phyloP scores from a whole-genome alignment of 2,329 filamentous ascomycete species.

The Huntiella abstrusa region DNA sequence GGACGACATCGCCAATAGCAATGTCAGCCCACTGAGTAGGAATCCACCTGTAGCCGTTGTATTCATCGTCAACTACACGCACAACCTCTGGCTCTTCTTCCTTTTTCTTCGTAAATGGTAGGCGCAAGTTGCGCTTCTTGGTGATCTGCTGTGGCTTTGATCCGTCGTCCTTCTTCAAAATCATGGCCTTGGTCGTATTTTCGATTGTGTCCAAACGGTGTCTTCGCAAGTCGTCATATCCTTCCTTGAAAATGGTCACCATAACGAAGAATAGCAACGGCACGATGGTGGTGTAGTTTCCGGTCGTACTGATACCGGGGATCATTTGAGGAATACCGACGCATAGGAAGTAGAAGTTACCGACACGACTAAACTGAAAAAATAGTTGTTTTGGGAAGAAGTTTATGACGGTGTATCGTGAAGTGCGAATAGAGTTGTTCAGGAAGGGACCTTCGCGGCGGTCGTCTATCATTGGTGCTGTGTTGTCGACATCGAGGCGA shows the following conservation, averaged over 20 bases:
- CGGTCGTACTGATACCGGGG: conserved; percentile 57
- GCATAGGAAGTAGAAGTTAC: conserved; percentile 75
- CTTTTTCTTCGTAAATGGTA: conserved; percentile 17
- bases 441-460: conserved; percentile 31
- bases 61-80: conserved; percentile 35
- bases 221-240: conserved; percentile 66
- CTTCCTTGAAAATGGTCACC: conserved; percentile 69
- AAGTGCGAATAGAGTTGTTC: conserved; percentile 55
- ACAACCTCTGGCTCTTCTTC: conserved; percentile 18
- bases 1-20: conserved; percentile 30
- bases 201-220: conserved; percentile 68
- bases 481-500: conserved; percentile 22
- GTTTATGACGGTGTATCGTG: conserved; percentile 66
- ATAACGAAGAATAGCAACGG: conserved; percentile 59
- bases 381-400: conserved; percentile 72
- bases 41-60: conserved; percentile 36
- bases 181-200: conserved; percentile 38
- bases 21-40: conserved; percentile 26
- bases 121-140: conserved; percentile 3
- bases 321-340: conserved; percentile 69
- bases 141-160: neutral
- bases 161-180: conserved; percentile 14
- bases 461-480: conserved; percentile 27
- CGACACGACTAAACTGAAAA: conserved; percentile 70
- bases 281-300: conserved; percentile 54